phyloP scores from a whole-genome alignment of 495 filamentous ascomycete genomes.

The Pyronema omphalodes region DNA sequence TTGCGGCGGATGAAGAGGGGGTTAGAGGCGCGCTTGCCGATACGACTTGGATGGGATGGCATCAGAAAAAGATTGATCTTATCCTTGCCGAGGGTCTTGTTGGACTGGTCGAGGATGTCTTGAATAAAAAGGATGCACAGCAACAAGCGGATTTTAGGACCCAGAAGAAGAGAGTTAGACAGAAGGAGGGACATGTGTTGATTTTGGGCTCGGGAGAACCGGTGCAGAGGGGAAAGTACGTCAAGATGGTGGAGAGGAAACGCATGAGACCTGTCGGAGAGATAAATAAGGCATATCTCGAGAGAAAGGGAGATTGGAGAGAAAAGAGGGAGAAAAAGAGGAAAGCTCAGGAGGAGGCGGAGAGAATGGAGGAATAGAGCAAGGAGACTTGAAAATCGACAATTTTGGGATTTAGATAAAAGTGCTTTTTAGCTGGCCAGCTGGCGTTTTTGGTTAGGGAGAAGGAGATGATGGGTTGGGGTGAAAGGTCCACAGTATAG shows the following conservation, averaged over 20 bases:
- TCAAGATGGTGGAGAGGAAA: slow-evolving; percentile 46
- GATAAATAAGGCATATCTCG: slow-evolving; percentile 59
- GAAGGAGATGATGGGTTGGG: no score
- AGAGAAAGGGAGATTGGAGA: slow-evolving; percentile 43
- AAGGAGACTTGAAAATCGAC: not conserved
- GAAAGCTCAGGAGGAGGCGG: slow-evolving; percentile 25
- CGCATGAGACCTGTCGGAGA: slow-evolving; percentile 46
- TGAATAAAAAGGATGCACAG: not conserved
- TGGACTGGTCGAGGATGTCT: slow-evolving; percentile 29
- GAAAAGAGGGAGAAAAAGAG: slow-evolving; percentile 18
- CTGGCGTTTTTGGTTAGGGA: no score
- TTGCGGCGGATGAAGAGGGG: slow-evolving; percentile 33
- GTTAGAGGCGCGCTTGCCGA: slow-evolving; percentile 18
- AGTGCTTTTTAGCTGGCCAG: no score
- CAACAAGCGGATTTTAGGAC: not conserved
- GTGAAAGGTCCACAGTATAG: no score
- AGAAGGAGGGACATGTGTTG: slow-evolving; percentile 34
- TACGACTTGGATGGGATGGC: slow-evolving; percentile 60
- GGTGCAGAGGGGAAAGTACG: slow-evolving; percentile 45
- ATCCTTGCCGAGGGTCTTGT: slow-evolving; percentile 52
- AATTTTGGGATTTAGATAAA: no score
- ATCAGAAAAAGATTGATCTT: slow-evolving; percentile 74
- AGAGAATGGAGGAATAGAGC: not conserved
- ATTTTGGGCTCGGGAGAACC: slow-evolving; percentile 52
- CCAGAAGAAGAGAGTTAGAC: slow-evolving; percentile 24